Evolutionary conservation across 2,329 filamentous ascomycete genomes (phyloP), one percentile per base, ranked within the genome.

Genomic region (Sporothrix euskadiensis): DNA sequence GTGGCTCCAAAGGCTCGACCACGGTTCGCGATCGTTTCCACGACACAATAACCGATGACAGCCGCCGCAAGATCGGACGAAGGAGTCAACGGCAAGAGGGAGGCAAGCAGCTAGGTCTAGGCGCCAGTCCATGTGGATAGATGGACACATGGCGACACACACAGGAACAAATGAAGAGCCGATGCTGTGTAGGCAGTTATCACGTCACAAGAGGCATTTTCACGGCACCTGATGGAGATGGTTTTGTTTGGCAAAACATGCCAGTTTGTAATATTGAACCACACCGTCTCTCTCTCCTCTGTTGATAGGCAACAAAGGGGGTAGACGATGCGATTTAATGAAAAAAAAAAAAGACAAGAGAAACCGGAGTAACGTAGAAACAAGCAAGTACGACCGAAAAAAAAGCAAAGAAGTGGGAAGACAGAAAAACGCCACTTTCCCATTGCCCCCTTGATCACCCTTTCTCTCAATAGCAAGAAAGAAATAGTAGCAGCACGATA

Each of bases 371-470:
- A 26, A 54, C 12, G 35, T 35, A 35, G 5, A 22, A 54, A 14
- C 19, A 2, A 39, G 47, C n/a, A 52, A 22, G 14, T 3, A 54
- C 19, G n/a, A 7, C 16, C 44, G 44, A 54, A 30, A n/a, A n/a
- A 35, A 69, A 54, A 22, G 30, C 26, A 69, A 69, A 69, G 10
- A 69, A 26, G 47, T 68, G 44, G 65, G 44, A 68, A 52, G 65
- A 49, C 41, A 49, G 7, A 39, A 68, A 39, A 69, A 54, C 66
- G 47, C 66, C 66, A n/a, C 26, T 35, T 54, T 35, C 66, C 66
- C 44, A 69, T 54, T 52, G 44, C 30, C 47, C 63, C 66, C 10
- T 39, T 22, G 47, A 39, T 35, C 39, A 69, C 66, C 66, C 66
- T 69, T 39, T 54, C 47, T 35, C 49, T 8, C 47, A 39, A 30